Conservation (phyloP, 306 rosid genomes). For the Begonia fuchsioides region DNA sequence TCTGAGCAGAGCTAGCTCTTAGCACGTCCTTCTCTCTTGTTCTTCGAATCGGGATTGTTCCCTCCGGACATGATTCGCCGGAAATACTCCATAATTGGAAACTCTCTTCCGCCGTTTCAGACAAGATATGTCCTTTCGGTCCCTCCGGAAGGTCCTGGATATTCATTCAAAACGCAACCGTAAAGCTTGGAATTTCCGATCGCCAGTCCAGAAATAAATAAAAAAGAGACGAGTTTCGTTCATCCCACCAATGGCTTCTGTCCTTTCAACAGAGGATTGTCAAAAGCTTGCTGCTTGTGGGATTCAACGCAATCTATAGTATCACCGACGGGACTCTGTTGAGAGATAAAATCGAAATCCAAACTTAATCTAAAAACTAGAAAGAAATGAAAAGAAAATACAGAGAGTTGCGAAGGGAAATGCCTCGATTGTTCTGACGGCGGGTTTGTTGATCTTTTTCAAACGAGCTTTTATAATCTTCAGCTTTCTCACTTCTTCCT, state of each 20-base stretch:
- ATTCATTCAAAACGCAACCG: background rate
- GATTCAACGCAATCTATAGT: conserved; percentile 69
- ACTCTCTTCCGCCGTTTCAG: background rate
- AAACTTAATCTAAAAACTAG: background rate
- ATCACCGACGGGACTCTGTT: conserved; percentile 47
- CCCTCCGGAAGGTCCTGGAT: conserved; percentile 12
- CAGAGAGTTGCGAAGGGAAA: background rate
- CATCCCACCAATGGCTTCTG: conserved; percentile 13
- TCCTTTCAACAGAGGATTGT: conserved; percentile 65
- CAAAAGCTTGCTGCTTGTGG: conserved; percentile 88
- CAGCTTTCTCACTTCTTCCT: conserved; percentile 6
- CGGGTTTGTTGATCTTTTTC: conserved; percentile 11
- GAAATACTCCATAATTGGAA: conserved; percentile 11
- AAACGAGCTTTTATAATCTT: conserved; percentile 6
- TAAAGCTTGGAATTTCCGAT: too few relatives aligned
- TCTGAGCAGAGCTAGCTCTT: conserved; percentile 9
- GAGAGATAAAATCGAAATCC: background rate
- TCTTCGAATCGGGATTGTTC: conserved; percentile 14
- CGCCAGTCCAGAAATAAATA: background rate
- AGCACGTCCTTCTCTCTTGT: conserved; percentile 9
- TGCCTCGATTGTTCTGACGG: conserved; percentile 11
- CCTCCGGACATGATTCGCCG: conserved; percentile 14
- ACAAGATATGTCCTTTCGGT: conserved; percentile 7
- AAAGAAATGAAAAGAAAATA: background rate
- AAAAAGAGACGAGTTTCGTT: background rate